These are phyloP conservation scores for Lachancea lanzarotensis DNA, from an alignment of 805 yeast genomes.

Conservation along the genomic window DNA sequence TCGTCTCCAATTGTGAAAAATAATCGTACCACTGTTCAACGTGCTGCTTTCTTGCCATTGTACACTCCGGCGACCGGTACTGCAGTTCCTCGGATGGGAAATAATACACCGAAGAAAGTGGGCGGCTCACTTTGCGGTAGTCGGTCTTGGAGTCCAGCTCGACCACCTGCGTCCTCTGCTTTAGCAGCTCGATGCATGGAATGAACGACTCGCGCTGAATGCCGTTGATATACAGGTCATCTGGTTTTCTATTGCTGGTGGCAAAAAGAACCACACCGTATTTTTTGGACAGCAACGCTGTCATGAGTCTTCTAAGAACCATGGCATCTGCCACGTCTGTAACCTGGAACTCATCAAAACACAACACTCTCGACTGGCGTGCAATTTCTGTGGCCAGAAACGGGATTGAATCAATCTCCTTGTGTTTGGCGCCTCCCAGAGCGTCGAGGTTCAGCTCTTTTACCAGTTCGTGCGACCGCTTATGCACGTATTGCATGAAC, in stretches of 20 bases:
- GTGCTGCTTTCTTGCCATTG: slow-evolving; percentile 51
- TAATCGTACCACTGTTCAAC: slow-evolving; percentile 70
- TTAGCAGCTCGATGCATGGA: slow-evolving; percentile 82
- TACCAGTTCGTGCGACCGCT: slow-evolving; percentile 72
- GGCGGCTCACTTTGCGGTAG: slow-evolving; percentile 82
- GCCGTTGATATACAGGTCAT: slow-evolving; percentile 87
- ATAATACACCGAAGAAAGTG: slow-evolving; percentile 72
- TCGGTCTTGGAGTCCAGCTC: slow-evolving; percentile 88
- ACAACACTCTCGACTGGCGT: slow-evolving; percentile 63
- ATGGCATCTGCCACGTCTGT: slow-evolving; percentile 98
- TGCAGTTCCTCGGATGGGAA: slow-evolving; percentile 60
- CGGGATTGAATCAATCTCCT: slow-evolving; percentile 77
- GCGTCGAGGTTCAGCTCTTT: slow-evolving; percentile 44
- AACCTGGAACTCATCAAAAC: slow-evolving; percentile 97
- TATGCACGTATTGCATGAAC: slow-evolving; percentile 92
- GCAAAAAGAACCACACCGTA: slow-evolving; percentile 87
- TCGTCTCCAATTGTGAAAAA: slow-evolving; percentile 53
- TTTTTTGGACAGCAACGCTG: slow-evolving; percentile 57
- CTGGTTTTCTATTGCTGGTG: slow-evolving; percentile 93
- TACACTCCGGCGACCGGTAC: slow-evolving; percentile 46
- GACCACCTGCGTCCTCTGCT: slow-evolving; percentile 66
- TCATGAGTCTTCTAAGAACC: slow-evolving; percentile 73
- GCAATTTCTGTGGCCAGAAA: slow-evolving; percentile 79
- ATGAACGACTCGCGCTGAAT: slow-evolving; percentile 86
- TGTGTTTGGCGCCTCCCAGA: slow-evolving; percentile 31